Evolutionary conservation across 2,329 filamentous ascomycete species (phyloP), one percentile per base, ranked within the genome.

Genomic region (Neobulgaria alba): DNA sequence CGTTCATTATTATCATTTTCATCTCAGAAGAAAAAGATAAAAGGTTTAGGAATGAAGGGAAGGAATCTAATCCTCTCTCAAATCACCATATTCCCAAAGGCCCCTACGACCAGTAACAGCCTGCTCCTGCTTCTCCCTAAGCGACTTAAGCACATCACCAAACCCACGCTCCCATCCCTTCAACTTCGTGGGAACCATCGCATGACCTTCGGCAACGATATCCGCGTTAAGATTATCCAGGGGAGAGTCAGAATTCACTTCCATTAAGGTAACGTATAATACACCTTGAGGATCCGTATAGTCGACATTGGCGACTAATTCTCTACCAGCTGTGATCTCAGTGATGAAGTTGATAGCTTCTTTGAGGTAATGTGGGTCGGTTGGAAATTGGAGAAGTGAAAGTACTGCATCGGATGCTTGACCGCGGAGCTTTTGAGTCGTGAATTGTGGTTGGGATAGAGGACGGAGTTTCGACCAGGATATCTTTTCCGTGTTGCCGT

Each of bases 11-110:
- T n/a, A n/a, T n/a, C n/a, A n/a, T n/a, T n/a, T n/a, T n/a, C n/a
- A n/a, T n/a, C n/a, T n/a, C n/a, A n/a, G n/a, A n/a, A n/a, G n/a
- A n/a, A n/a, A n/a, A n/a, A n/a, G n/a, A n/a, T n/a, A n/a, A n/a
- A n/a, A n/a, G n/a, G n/a, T n/a, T n/a, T n/a, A n/a, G n/a, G n/a
- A n/a, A n/a, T n/a, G n/a, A n/a, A n/a, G n/a, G n/a, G n/a, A n/a
- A n/a, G n/a, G n/a, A 15, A 3, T 37, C 31, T 78, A 88, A 58
- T 94, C 87, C 68, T 95, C 89, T 10, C 87, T 94, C 58, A 95
- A 73, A 62, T 96, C 92, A 53, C 92, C 92, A 64, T 96, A 98
- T 73, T 98, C 92, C 89, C 90, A 98, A 75, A 95, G 92, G 32
- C 92, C 92, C 51, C 79, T 71, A 48, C 88, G 77, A 42, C 80